These are phyloP conservation scores for Candida lessepsii DNA, from an alignment of 805 yeast species.

Conservation along the genomic window DNA sequence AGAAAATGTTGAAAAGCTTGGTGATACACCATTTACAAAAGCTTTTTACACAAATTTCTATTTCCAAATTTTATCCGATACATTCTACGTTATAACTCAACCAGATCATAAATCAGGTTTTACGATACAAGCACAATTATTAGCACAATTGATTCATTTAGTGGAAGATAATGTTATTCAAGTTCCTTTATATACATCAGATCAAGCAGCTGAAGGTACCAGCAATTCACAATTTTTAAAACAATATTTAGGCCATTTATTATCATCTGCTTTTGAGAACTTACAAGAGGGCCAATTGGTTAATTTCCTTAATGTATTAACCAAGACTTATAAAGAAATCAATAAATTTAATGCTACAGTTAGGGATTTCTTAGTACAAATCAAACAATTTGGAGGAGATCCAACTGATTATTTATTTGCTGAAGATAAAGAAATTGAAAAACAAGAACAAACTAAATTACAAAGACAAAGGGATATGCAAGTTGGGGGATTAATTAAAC, in stretches of 20 bases:
- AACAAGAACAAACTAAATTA: constrained; percentile 60
- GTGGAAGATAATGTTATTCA: constrained; percentile 74
- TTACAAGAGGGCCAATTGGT: constrained; percentile 79
- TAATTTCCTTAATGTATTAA: constrained; percentile 75
- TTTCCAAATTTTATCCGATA: constrained; percentile 85
- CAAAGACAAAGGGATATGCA: constrained; percentile 80
- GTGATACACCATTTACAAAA: constrained; percentile 68
- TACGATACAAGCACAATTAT: constrained; percentile 77
- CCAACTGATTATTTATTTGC: constrained; percentile 92
- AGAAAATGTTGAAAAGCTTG: constrained; percentile 77
- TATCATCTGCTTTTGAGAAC: constrained; percentile 89
- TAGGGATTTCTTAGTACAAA: constrained; percentile 94
- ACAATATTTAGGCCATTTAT: constrained; percentile 77
- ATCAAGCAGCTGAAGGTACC: constrained; percentile 82
- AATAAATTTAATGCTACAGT: constrained; percentile 76
- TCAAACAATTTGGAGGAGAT: constrained; percentile 94
- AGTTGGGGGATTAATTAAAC: constrained; percentile 93
- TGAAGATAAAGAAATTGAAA: constrained; percentile 83
- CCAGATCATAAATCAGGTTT: constrained; percentile 98
- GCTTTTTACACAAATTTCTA: constrained; percentile 88
- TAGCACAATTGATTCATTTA: constrained; percentile 78
- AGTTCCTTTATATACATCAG: constrained; percentile 76
- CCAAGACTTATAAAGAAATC: constrained; percentile 70
- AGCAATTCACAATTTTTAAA: constrained; percentile 75
- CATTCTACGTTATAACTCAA: constrained; percentile 90